Percentiles rank a stretch among this genome's conserved stretches.
phyloP scores from a whole-genome alignment of 2,329 filamentous ascomycete genomes.

The Bipolaris cookei region DNA sequence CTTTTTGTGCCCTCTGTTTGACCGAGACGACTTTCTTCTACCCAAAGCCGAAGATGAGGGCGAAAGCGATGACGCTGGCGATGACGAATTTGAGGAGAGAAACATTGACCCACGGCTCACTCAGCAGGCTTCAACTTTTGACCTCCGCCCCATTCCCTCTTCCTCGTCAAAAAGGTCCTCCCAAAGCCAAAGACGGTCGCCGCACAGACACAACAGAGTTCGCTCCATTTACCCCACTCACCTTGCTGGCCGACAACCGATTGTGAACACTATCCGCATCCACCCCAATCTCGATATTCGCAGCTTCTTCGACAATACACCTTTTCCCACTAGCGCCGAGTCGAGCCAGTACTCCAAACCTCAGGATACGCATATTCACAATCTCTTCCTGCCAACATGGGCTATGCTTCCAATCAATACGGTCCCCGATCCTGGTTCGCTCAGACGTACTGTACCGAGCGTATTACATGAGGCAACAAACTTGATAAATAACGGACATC shows the following conservation, averaged over 20 bases:
- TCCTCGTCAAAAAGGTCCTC: constrained; percentile 18
- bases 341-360: constrained; percentile 18
- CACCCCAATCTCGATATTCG: constrained; percentile 31
- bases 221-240: constrained; percentile 29
- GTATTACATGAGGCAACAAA: constrained; percentile 23
- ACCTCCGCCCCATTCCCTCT: constrained; percentile 1
- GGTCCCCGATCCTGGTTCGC: constrained; percentile 26
- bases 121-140: constrained; percentile 4
- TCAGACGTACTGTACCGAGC: constrained; percentile 16
- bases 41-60: constrained; percentile 19
- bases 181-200: constrained; percentile 13
- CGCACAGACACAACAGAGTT: constrained; percentile 10
- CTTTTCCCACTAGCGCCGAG: constrained; percentile 20
- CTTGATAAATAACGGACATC: constrained; percentile 19
- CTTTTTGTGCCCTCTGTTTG: constrained; percentile 27
- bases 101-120: constrained; percentile 24
- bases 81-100: constrained; percentile 9
- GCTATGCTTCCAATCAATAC: constrained; percentile 35
- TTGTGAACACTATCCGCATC: constrained; percentile 29
- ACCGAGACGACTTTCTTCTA: constrained; percentile 31
- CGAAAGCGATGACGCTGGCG: constrained; percentile 10
- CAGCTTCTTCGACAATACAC: constrained; percentile 27
- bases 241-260: constrained; percentile 26
- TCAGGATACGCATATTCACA: constrained; percentile 19
- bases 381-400: constrained; percentile 34